Evolutionary conservation across 2,329 filamentous ascomycete genomes (phyloP), one percentile per base, ranked within the genome.

Genomic region (Chrysoporthe austroafricana): DNA sequence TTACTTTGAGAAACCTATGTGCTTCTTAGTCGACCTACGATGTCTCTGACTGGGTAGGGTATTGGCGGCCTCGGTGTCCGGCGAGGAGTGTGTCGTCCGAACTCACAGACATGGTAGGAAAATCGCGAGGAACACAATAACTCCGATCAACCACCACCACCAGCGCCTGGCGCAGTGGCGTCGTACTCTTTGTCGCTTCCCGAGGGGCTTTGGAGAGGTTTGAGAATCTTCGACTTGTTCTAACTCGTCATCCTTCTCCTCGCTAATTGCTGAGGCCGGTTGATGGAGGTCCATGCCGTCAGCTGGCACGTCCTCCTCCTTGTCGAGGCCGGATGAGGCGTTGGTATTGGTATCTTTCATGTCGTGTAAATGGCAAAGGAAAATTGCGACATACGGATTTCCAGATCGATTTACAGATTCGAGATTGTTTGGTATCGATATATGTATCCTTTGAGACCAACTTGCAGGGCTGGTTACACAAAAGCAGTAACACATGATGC

Each of bases 91-190:
- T 62, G 59, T 6, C 32, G 13, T 14, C 18, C 3, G 9, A 32
- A 63, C 63, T 50, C 39, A 64, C 63, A 64, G 16, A 5, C 56
- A 59, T 21, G 63, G 63, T 34, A 64, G 18, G 34, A 64, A 64
- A 9, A 64, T 59, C 11, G 39, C 54, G 9, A 64, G 63, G 32
- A 59, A 59, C 11, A 64, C 42, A 26, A 59, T 16, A 7, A 50
- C 4, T 8, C 63, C 63, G 14, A 64, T 48, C 32, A 64, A 48
- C 63, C 63, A 64, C 63, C 63, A 59, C 34, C 56, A 58, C 63
- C 63, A 64, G 21, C 57, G 57, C 32, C 43, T 48, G 43, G 54
- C 42, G 13, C 52, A 64, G 43, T 64, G 63, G 7, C 39, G 56
- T 42, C 54, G 54, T 7, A 58, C 16, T 64, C 54, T 43, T 3